Evolutionary conservation across 305 asterid species (phyloP), one percentile per base, ranked within the genome.

Genomic region (Rubia occidens): DNA sequence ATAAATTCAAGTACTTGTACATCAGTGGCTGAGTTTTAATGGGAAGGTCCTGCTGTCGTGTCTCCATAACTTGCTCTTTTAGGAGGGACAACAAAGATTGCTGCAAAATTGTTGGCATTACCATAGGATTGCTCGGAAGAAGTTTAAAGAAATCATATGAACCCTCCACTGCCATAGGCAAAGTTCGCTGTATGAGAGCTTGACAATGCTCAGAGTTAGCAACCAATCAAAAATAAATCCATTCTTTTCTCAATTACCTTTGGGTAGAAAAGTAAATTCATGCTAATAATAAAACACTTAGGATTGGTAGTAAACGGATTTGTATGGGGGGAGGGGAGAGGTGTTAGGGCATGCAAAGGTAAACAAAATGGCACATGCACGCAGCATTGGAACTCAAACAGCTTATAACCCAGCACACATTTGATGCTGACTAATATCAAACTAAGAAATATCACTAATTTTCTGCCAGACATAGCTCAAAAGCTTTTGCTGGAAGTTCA

Each of bases 151-250:
- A 87, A 82, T 89, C 98, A 71, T 81, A 82, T 39, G 84, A 75
- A 72, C 97, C 97, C 72, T 83, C 99, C 73, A 83, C 72, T 64
- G 83, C 89, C 68, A 59, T 72, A 44, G 97, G 95, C 82, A 94
- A 77, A 63, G 87, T 83, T 68, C 87, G 83, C 99, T 94, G 96
- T 91, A 83, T 85, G 71, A 82, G 59, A 76, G 77, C 40, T 77
- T 51, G 71, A 74, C 42, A 60, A 60, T 15, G 68, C 51, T 76
- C 47, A 69, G 54, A 40, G 77, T 80, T 69, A 85, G 82, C 69
- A 73, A 78, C 75, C 64, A 71, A 77, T 66, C 70, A 53, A 54
- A 65, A 67, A 60, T 58, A 21, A 60, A 29, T 11, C 17, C 64
- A 13, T 29, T 18, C 29, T 55, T 51, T 14, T 26, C 17, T 21